phyloP scores from a whole-genome alignment of 441 rosid genomes.

The Raphanus hybrid region DNA sequence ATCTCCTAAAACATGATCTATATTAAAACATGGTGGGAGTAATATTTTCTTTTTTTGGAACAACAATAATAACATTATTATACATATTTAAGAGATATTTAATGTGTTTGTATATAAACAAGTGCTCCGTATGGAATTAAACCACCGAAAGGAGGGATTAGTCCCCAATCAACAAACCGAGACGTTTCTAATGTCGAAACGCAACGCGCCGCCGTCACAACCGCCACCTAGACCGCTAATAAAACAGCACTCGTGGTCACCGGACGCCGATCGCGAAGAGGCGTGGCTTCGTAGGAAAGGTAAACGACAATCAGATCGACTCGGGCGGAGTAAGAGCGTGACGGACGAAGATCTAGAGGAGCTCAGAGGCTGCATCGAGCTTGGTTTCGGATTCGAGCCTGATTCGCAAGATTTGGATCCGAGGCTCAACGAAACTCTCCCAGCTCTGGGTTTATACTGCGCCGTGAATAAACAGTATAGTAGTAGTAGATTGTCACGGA shows the following conservation, averaged over 20 bases:
- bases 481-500: constrained; percentile 50
- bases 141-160: not conserved
- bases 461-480: constrained; percentile 66
- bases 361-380: constrained; percentile 75
- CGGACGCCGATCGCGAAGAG: constrained; percentile 71
- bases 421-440: constrained; percentile 66
- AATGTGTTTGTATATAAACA: not conserved
- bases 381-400: constrained; percentile 73
- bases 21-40: too few relatives aligned
- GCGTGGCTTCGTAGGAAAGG: constrained; percentile 66
- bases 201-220: constrained; percentile 29
- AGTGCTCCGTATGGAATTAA: constrained; percentile 29
- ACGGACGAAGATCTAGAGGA: constrained; percentile 81
- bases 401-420: constrained; percentile 76
- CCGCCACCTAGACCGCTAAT: constrained; percentile 51
- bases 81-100: too few relatives aligned
- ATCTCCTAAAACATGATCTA: too few relatives aligned
- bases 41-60: too few relatives aligned
- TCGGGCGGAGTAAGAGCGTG: constrained; percentile 58
- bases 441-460: constrained; percentile 72
- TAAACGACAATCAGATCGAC: constrained; percentile 26
- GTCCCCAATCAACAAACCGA: constrained; percentile 7
- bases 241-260: constrained; percentile 78
- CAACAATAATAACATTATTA: too few relatives aligned
- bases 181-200: constrained; percentile 42